Conservation (phyloP, 1,284 basidiomycete species). For the Phylloporus sp. region DNA sequence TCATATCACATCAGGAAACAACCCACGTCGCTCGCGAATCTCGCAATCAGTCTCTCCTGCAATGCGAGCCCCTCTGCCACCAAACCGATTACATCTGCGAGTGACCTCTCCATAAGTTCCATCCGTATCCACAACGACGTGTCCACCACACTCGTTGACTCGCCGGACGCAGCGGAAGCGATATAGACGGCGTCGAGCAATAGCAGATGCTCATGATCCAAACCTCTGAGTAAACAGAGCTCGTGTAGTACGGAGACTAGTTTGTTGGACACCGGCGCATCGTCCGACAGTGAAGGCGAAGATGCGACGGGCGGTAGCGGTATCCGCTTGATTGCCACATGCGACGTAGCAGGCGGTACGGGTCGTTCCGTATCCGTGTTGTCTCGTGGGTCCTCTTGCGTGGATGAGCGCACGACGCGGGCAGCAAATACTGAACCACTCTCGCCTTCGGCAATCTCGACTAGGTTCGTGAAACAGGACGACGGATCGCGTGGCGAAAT, state of each 20-base stretch:
- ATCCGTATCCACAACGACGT: constrained; percentile 77
- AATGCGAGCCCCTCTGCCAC: constrained; percentile 61
- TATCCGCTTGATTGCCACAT: constrained; percentile 76
- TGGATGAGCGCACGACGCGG: constrained; percentile 46
- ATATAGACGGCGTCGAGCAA: constrained; percentile 72
- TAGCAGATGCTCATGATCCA: constrained; percentile 64
- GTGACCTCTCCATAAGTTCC: constrained; percentile 84
- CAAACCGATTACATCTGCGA: constrained; percentile 74
- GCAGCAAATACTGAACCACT: constrained; percentile 75
- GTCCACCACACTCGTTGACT: constrained; percentile 17
- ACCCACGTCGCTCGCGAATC: constrained; percentile 76
- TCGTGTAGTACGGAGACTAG: constrained; percentile 64
- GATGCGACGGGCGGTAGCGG: constrained; percentile 51
- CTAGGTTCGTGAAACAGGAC: constrained; percentile 62
- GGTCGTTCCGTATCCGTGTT: constrained; percentile 25
- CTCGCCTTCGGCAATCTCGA: constrained; percentile 80
- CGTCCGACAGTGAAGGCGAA: constrained; percentile 17
- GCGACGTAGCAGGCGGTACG: constrained; percentile 36
- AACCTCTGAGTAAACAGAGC: constrained; percentile 55
- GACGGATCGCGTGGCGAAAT: constrained; percentile 68
- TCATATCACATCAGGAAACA: constrained; percentile 5
- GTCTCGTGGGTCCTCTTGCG: constrained; percentile 13
- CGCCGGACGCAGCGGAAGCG: constrained; percentile 40
- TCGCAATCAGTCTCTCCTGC: constrained; percentile 66
- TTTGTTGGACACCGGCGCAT: constrained; percentile 54